Base-by-base conservation (phyloP, 441 rosid species). In the Dalechampia spathulata region DNA sequence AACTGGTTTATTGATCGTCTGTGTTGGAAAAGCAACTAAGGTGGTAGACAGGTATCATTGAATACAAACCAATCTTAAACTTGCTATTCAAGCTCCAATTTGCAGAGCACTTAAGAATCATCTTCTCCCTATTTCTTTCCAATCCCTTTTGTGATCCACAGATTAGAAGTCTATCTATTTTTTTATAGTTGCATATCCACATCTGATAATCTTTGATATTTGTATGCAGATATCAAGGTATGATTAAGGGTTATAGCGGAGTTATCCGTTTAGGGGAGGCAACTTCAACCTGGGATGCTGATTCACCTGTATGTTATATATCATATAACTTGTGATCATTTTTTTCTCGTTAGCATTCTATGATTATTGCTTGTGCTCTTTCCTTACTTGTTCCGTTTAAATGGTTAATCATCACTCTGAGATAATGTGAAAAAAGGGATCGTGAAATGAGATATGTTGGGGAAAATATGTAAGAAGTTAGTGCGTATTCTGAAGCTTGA, bases 261-360 rank as follows among this genome's bases (percentile, higher is more conserved):
- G 84, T 87, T 66, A 82, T 89, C 73, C 90, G 97, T 52, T 72
- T 93, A 61, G 99, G 99, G 64, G 97, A 93, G 85, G 95, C 99
- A 55, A 89, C 97, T 55, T 90, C 96, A 67, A 89, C 95, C 62
- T 79, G 83, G 84, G 99, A 89, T 55, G 95, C 99, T 20, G 96
- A 89, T 71, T 93, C 99, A 28, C 95, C 95, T 4, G 99, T 87
- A 65, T 64, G 87, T 79, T 47, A 34, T 37, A 42, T 49, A 40
- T 30, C 36, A 34, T 42, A 6, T 2, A 30, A 37, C 45, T 48
- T 20, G 12, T n/a, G 26, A 10, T 52, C 26, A n/a, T 44, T 56
- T 17, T 16, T 63, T 58, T 38, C 27, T 9, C 21, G 59, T 55
- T 41, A 6, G 21, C 38, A 16, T 46, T 4, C n/a, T n/a, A 3